Percentiles rank a stretch among this genome's conserved stretches.
phyloP scores from a whole-genome alignment of 2,329 filamentous ascomycete species.

The Sporothrix curviconia region DNA sequence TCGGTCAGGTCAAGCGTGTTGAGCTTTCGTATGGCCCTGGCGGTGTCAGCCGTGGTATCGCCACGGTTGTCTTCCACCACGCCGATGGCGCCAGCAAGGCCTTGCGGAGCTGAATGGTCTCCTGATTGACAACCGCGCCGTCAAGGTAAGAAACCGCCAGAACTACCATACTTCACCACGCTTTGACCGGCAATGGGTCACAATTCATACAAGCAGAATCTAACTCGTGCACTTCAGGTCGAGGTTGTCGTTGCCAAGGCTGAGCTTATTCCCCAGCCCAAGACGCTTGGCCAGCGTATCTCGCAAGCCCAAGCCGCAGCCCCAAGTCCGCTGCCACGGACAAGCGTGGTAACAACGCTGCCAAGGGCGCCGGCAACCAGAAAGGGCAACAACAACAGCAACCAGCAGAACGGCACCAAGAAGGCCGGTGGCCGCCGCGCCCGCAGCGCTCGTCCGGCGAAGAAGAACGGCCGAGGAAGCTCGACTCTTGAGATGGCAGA shows the following conservation, averaged over 20 bases:
- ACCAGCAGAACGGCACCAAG: conserved; percentile 34
- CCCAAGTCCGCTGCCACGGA: conserved; percentile 73
- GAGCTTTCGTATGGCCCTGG: conserved; percentile 89
- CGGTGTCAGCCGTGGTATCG: conserved; percentile 84
- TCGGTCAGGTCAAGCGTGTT: conserved; percentile 86
- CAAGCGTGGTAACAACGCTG: conserved; percentile 54
- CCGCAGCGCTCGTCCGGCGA: conserved; percentile 58
- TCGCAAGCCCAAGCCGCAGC: conserved; percentile 62
- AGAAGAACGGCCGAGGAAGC: conserved; percentile 93
- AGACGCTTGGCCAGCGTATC: conserved; percentile 77
- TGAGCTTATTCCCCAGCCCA: conserved; percentile 56
- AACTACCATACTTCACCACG: too few relatives aligned
- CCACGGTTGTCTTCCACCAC: conserved; percentile 79
- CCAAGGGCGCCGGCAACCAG: conserved; percentile 36
- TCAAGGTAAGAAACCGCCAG: conserved; percentile 62
- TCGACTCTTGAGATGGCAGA: conserved; percentile 97
- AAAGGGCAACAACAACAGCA: conserved; percentile 29
- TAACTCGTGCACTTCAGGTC: conserved; percentile 48
- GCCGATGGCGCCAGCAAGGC: conserved; percentile 78
- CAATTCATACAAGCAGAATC: background rate
- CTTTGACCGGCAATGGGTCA: too few relatives aligned
- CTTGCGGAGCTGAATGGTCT: conserved; percentile 79
- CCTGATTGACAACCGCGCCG: conserved; percentile 79
- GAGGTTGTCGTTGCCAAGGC: conserved; percentile 82
- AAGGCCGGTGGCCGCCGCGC: conserved; percentile 40